Evolutionary conservation across 2,329 filamentous ascomycete genomes (phyloP), one percentile per base, ranked within the genome.

Genomic region (Fusarium stilboides): DNA sequence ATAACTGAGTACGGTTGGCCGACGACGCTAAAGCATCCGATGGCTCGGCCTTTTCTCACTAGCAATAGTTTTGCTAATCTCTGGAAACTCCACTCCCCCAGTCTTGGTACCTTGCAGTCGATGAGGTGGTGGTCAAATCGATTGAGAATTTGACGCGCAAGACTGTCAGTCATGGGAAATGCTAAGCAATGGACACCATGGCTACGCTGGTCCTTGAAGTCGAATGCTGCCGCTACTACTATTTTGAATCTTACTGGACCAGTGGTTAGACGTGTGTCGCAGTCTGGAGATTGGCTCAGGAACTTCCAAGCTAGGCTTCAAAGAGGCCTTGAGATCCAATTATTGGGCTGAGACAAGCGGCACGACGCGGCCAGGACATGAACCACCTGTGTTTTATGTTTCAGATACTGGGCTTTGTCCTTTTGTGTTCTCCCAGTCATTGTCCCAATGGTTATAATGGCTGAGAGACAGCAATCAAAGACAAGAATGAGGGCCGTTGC

Each of bases 261-360:
- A 36, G 62, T n/a, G 52, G 50, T 51, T 51, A 42, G 52, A 15
- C 44, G 19, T 55, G 47, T 57, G 52, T 60, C 46, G 47, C 60
- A 54, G 43, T 50, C 54, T 68, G 33, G 46, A 61, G 72, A 73
- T 70, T 70, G 55, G 59, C 50, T 49, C 56, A 57, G 54, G 59
- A 62, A 52, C 57, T 59, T 68, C 62, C 39, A 62, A 68, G 69
- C 69, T 68, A 75, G 57, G 60, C 66, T 69, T 63, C 51, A 72
- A 52, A 65, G 47, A 67, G 45, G 40, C 34, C 51, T 60, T 62
- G 56, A 62, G 57, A 67, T 55, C 73, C 71, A 75, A 73, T 74
- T 72, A 71, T 53, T 53, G 49, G 57, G 60, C 65, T 75, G 69
- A 74, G 73, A 73, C 71, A 72, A 57, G 60, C 71, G 71, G 71